phyloP scores from a whole-genome alignment of 73 alveolate genomes.

The Tetrahymena malaccensis region DNA sequence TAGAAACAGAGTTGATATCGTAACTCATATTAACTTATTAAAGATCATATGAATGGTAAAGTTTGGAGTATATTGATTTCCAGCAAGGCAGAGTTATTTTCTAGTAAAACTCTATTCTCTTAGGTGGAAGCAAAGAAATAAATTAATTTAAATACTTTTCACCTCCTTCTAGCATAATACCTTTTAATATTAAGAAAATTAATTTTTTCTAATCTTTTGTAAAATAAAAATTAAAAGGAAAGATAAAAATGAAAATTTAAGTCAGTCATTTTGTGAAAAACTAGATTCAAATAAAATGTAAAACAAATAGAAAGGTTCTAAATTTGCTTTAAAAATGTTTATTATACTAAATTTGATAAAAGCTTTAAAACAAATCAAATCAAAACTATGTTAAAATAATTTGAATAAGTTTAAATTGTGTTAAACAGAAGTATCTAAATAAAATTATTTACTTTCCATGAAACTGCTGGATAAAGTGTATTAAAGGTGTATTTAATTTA shows the following conservation, averaged over 20 bases:
- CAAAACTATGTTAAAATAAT: too few species aligned
- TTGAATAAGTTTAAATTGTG: too few species aligned
- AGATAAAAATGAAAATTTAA: too few species aligned
- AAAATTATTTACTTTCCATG: background rate
- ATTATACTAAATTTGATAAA: too few species aligned
- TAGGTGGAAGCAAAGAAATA: background rate
- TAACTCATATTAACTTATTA: background rate
- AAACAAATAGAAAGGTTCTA: too few species aligned
- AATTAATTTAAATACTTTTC: background rate
- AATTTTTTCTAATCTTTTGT: too few species aligned
- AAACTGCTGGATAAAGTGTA: background rate
- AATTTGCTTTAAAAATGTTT: too few species aligned
- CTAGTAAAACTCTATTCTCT: background rate
- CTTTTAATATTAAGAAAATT: too few species aligned
- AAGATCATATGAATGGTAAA: background rate
- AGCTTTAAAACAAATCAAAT: too few species aligned
- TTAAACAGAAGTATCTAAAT: background rate
- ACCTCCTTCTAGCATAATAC: background rate
- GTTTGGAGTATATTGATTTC: background rate
- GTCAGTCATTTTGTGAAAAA: too few species aligned
- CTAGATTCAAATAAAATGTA: too few species aligned
- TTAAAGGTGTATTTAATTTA: background rate
- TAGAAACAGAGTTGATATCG: background rate
- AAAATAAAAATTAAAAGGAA: too few species aligned
- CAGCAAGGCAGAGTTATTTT: background rate